Base-by-base conservation (phyloP, 371 early-diverging fungal species). In the Zopfochytrium polystomum region DNA sequence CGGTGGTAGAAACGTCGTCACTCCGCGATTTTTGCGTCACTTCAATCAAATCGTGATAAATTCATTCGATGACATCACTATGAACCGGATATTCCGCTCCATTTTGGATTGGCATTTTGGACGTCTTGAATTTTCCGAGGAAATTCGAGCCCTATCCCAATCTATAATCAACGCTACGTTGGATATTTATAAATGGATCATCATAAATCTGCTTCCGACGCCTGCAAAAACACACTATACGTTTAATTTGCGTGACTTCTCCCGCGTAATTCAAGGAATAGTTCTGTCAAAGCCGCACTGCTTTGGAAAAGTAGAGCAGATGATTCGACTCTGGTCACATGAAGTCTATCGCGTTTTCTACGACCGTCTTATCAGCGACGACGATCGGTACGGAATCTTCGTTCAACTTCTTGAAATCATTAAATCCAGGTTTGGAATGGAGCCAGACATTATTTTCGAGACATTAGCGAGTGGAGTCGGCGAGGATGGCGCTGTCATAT, bases 171-270 rank as follows among this genome's bases (percentile, higher is more conserved):
- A 71, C 3, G 76, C 73, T 20, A 80, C 80, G 2, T 66, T 72
- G 51, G 63, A 49, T 31, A 66, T 80, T 0, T 78, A 73, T 65
- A 71, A 79, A 49, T 80, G 82, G 80, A 70, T 66, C 0, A 67
- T 75, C 5, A 65, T 56, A 2, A 80, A 77, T 53, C 66, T 82
- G 55, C 67, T 82, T 2, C 83, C 83, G 0, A 80, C 83, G 1
- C 83, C 83, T 0, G 80, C 79, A n/a, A 82, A 82, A 53, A 80
- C 78, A 0, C 83, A 82, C 63, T 82, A 82, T 63, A 82, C 80
- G 6, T 82, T 82, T 69, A 82, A 82, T 59, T 64, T 82, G 23
- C 63, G 83, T 22, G 83, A 82, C 63, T 80, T 80, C 54, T 64
- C 79, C 0, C 60, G 70, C 29, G 80, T 82, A 11, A 70, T 82